phyloP scores from a whole-genome alignment of 192 early-diverging fungal species.

The Backusella tuberculispora region DNA sequence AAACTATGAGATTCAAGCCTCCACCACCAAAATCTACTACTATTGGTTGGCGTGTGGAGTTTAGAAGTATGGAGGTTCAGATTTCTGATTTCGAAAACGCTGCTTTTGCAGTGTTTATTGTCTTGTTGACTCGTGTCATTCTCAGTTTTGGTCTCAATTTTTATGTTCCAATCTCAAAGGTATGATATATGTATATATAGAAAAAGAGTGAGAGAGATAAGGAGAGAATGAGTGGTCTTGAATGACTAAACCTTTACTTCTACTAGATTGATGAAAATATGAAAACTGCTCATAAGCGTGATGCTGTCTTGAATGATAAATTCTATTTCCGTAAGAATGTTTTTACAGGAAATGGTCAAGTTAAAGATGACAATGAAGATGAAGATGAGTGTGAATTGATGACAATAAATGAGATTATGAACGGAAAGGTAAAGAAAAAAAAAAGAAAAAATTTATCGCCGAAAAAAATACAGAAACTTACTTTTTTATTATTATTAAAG shows the following conservation, averaged over 20 bases:
- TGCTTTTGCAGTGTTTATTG: conserved; percentile 92
- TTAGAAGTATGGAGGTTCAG: conserved; percentile 96
- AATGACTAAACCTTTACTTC: neutral
- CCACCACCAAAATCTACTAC: conserved; percentile 82
- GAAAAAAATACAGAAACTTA: neutral
- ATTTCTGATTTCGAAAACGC: conserved; percentile 97
- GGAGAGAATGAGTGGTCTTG: no score
- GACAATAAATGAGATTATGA: conserved; percentile 91
- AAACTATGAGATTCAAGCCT: conserved; percentile 98
- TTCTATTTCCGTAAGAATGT: conserved; percentile 93
- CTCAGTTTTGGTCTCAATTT: conserved; percentile 90
- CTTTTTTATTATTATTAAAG: conserved; percentile 16
- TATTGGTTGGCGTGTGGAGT: conserved; percentile 99
- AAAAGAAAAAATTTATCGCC: neutral
- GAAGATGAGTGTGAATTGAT: conserved; percentile 61
- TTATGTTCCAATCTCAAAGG: conserved; percentile 95
- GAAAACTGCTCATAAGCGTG: conserved; percentile 81
- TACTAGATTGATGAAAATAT: conserved; percentile 91
- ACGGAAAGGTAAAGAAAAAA: conserved; percentile 32
- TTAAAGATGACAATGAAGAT: conserved; percentile 40
- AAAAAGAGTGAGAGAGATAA: neutral
- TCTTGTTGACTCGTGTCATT: conserved; percentile 87
- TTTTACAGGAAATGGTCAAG: conserved; percentile 47
- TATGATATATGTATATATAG: conserved; percentile 29
- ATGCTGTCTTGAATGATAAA: conserved; percentile 79